Evolutionary conservation across 768 basidiomycete species (phyloP).

Genomic region (Lactarius hatsudake): DNA sequence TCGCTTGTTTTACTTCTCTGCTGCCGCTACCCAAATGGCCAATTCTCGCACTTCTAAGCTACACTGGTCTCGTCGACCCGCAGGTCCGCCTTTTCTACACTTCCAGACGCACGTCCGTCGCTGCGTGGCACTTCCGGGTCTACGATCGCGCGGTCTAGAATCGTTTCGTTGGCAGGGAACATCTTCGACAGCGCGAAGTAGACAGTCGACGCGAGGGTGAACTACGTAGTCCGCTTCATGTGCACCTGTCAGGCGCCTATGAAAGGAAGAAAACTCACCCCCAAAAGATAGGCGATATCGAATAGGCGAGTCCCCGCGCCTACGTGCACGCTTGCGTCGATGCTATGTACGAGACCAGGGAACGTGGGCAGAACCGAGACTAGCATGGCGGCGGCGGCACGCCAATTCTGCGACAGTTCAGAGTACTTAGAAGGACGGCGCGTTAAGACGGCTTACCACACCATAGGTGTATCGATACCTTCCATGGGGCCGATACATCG

Average conservation of each 20-base stretch:
- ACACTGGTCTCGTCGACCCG: not conserved
- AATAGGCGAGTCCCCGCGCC: conserved; percentile 57
- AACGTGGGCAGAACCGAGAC: conserved; percentile 66
- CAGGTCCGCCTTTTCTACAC: not conserved
- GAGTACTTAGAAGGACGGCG: not conserved
- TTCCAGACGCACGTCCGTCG: not conserved
- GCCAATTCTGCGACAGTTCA: conserved; percentile 63
- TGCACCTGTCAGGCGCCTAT: not conserved
- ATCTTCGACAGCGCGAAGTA: conserved; percentile 20
- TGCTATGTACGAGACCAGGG: conserved; percentile 74
- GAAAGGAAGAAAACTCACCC: conserved; percentile 40
- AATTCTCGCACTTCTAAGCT: not conserved
- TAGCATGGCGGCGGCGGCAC: conserved; percentile 66
- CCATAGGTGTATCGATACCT: conserved; percentile 75
- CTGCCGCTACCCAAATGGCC: not conserved
- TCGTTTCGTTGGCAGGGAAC: conserved; percentile 22
- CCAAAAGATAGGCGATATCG: conserved; percentile 74
- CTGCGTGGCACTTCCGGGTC: not conserved
- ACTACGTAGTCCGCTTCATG: conserved; percentile 1
- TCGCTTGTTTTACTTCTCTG: not conserved
- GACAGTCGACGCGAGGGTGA: conserved; percentile 21
- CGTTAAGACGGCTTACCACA: conserved; percentile 46
- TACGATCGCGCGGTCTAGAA: conserved; percentile 22
- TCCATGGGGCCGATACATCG: conserved; percentile 79
- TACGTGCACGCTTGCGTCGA: conserved; percentile 62